Conservation (phyloP, 2,329 filamentous ascomycete genomes). For the Paecilomyces dactylethromorphus region DNA sequence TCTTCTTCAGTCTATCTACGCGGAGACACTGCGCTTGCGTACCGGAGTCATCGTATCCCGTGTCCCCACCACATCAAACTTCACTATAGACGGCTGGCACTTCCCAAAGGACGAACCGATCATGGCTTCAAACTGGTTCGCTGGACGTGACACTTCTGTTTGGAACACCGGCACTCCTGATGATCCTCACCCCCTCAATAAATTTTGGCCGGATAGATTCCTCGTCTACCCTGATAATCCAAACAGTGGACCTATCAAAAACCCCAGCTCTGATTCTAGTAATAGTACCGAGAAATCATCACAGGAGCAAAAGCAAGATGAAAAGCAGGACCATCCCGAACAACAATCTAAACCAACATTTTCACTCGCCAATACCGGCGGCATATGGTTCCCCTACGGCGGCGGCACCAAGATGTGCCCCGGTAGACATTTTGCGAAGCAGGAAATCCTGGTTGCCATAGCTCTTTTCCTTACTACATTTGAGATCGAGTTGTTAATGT, state of each 20-base stretch:
- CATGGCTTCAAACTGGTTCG: slow-evolving; percentile 8
- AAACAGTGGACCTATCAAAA: not conserved
- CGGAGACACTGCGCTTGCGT: slow-evolving; percentile 38
- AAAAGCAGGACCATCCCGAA: not conserved
- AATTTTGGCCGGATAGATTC: not conserved
- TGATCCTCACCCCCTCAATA: slow-evolving; percentile 1
- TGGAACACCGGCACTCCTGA: slow-evolving; percentile 7
- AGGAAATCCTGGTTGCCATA: slow-evolving; percentile 30
- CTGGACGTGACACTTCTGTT: slow-evolving; percentile 9
- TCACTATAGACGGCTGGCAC: slow-evolving; percentile 7
- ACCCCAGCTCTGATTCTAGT: not conserved
- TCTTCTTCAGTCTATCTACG: slow-evolving; percentile 33
- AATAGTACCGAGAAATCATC: not conserved
- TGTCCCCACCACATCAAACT: slow-evolving; percentile 4
- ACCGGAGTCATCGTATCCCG: slow-evolving; percentile 20
- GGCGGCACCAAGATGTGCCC: slow-evolving; percentile 32
- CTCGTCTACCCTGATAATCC: not conserved
- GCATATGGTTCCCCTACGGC: slow-evolving; percentile 23
- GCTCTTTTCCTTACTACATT: slow-evolving; percentile 9
- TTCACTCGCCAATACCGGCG: slow-evolving; percentile 7
- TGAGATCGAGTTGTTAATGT: not conserved
- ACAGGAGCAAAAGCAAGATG: not conserved
- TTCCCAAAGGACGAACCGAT: slow-evolving; percentile 8
- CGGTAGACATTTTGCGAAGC: slow-evolving; percentile 36
- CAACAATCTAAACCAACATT: slow-evolving; percentile 1